Base-by-base conservation (phyloP, 2,329 filamentous ascomycete genomes). In the Whalleya microplaca region DNA sequence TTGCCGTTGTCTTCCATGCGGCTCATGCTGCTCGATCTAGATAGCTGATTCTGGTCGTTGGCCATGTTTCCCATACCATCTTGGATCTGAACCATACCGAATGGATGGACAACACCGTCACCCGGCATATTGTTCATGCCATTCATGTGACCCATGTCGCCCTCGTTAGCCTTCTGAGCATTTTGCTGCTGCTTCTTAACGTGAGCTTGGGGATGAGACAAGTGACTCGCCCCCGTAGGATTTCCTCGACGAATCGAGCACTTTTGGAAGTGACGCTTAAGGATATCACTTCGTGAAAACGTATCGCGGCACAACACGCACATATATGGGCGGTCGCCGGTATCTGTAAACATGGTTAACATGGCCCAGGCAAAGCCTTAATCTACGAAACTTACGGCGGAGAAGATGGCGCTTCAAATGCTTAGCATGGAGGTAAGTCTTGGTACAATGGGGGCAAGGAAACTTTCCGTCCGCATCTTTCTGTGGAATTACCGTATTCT, bases 231-330 rank as follows among this genome's bases (percentile, higher is more conserved):
- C 67, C 93, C 93, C 16, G 92, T 96, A 52, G 95, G 94, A 77
- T 98, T 98, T 56, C 95, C 95, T 72, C 95, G 89, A 69, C 95
- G 88, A 64, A 97, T 92, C 41, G 95, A 97, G 79, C 95, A 99
- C 81, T 99, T 99, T 76, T 97, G 93, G 78, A 98, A 99, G 78
- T 99, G 95, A 64, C 95, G 91, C 82, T 99, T 99, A 69, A 99
- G 80, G 64, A 99, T 98, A 73, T 99, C 95, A 82, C 92, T 96
- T 74, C 95, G 89, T 47, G 92, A 96, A 77, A 99, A 99, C 32
- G 93, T 98, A 76, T 98, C 95, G 75, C 95, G 92, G 82, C 95
- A 99, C 49, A 99, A 83, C 64, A 96, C 91, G 78, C 95, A 99
- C 87, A 96, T 96, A 80, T 99, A 99, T 55, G 95, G 95, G 65